Percentiles rank a stretch among this genome's conserved stretches.
Conservation (phyloP, 805 yeast genomes). For the Lipomyces spencermartinsiae region DNA sequence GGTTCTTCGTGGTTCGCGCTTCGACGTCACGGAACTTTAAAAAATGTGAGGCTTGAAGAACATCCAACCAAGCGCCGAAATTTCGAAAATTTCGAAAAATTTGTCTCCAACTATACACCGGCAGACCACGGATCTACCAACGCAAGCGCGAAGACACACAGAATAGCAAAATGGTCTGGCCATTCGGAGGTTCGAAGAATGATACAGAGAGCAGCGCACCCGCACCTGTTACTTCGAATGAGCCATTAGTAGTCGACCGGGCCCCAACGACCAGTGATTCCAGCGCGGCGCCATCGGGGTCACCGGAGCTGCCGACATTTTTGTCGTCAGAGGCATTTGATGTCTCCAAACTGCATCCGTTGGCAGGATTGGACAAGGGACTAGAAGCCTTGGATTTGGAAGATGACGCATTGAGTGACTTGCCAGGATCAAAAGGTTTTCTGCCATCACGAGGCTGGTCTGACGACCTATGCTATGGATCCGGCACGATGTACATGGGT, state of each 20-base stretch:
- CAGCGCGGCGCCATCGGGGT: background rate
- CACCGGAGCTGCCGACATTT: slow-evolving; percentile 25
- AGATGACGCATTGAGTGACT: slow-evolving; percentile 72
- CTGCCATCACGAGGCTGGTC: slow-evolving; percentile 98
- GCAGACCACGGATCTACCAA: background rate
- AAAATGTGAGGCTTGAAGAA: background rate
- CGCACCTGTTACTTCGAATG: background rate
- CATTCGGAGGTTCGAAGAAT: slow-evolving; percentile 17
- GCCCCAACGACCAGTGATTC: slow-evolving; percentile 2
- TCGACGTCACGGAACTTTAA: background rate
- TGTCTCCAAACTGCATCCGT: slow-evolving; percentile 38
- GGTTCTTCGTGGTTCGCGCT: background rate
- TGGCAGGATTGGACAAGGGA: slow-evolving; percentile 40
- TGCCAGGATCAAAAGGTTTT: slow-evolving; percentile 88
- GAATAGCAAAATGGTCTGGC: slow-evolving; percentile 24
- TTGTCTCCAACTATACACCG: background rate
- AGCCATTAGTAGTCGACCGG: background rate
- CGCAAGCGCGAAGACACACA: background rate
- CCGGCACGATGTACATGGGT: slow-evolving; percentile 88
- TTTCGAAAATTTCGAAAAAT: background rate
- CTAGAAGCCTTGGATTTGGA: slow-evolving; percentile 90
- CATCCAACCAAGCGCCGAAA: background rate
- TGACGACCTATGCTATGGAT: slow-evolving; percentile 96
- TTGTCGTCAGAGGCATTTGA: slow-evolving; percentile 29
- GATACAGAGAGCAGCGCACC: background rate